These are phyloP conservation scores for Lithospermum erythrorhizon DNA, from an alignment of 257 asterid genomes.

Conservation along the genomic window DNA sequence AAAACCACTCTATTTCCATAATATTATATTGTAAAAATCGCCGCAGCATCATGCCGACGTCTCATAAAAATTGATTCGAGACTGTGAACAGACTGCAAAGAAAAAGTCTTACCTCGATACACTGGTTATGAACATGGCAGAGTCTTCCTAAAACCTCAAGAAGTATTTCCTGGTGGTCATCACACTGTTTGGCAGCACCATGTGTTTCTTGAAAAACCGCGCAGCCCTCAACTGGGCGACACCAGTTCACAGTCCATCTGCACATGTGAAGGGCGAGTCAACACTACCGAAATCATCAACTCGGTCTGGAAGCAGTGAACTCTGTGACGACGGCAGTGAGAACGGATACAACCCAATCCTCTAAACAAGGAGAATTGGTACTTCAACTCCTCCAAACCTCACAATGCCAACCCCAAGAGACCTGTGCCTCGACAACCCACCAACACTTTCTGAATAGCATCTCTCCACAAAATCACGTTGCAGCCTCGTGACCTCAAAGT, in stretches of 20 bases:
- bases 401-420: not conserved
- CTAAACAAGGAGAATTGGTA: slow-evolving; percentile 7
- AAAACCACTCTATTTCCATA: too few species aligned
- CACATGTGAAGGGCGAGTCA: not conserved
- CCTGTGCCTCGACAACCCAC: slow-evolving; percentile 8
- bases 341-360: not conserved
- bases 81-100: not conserved
- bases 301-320: not conserved
- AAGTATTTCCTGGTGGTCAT: not conserved
- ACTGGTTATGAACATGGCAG: slow-evolving; percentile 10
- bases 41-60: too few species aligned
- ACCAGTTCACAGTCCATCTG: too few species aligned
- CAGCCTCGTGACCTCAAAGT: too few species aligned
- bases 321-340: too few species aligned
- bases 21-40: too few species aligned
- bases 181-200: not conserved
- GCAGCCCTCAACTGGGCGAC: slow-evolving; percentile 1
- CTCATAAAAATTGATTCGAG: too few species aligned
- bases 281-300: slow-evolving; percentile 8
- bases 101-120: slow-evolving; percentile 4
- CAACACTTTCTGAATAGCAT: slow-evolving; percentile 2
- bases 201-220: not conserved
- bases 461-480: not conserved
- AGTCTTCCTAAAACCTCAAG: not conserved
- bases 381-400: not conserved